Base-by-base conservation (phyloP, 2,329 filamentous ascomycete species). In the Pseudohalonectria lignicola region DNA sequence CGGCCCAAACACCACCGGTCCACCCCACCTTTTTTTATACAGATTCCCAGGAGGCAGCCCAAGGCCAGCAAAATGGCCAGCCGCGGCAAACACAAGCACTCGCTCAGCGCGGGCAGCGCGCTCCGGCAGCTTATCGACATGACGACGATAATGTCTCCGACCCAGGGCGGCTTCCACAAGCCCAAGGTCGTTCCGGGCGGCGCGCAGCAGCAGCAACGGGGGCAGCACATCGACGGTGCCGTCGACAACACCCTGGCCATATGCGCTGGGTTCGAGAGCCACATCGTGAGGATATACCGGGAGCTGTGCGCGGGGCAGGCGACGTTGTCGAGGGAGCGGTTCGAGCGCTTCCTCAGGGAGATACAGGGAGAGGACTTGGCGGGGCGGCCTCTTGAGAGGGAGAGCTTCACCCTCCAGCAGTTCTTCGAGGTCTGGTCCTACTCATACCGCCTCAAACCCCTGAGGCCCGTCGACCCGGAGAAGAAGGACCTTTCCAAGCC, bases 401-500 rank as follows among this genome's bases (percentile, higher is more conserved):
- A 69, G 4, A 48, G 48, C 2, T 75, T 71, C 49, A 54, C 46
- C 4, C 57, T 64, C 13, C 60, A 64, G 31, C 62, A 72, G 26
- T 77, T 77, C 41, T 58, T 73, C 18, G 66, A 62, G 45, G 52
- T 60, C 16, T 72, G 67, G 66, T 60, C 59, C 46, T 53, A 58
- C 31, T 46, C 53, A 6, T 67, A 63, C 35, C 59, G 59, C 21
- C 48, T 60, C 16, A 58, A 52, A 45, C 64, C 66, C n/a, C 54
- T 60, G 17, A 55, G 60, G 15, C 28, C 20, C 29, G 15, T 25
- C 8, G 12, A 28, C 7, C 41, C 57, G 17, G 48, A 61, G 21
- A 51, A 61, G 44, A 66, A 74, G 41, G 80, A 87, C 52, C 55
- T 77, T 23, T 71, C 71, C 1, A 74, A 72, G 37, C 83, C 86